Evolutionary conservation across 345 rosid species (phyloP).

Genomic region (Citrus sinensis): DVS_A1.0 CM039168.1:26237501-26238000

Average conservation of each 20-base stretch:
- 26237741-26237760: constrained; percentile 65
- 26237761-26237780: constrained; percentile 45
- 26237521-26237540: constrained; percentile 17
- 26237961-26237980: not conserved
- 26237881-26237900: too few species aligned
- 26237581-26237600: not conserved
- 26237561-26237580: not conserved
- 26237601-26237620: not conserved
- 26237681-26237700: constrained; percentile 40
- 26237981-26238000: constrained; percentile 35
- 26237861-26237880: not conserved
- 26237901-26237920: not conserved
- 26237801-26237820: not conserved
- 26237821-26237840: not conserved
- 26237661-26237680: constrained; percentile 38
- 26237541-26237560: constrained; percentile 16
- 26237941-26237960: not conserved
- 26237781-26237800: constrained; percentile 20
- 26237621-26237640: constrained; percentile 38
- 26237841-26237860: not conserved
- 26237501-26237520: constrained; percentile 19
- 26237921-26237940: not conserved
- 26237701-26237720: constrained; percentile 20
- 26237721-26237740: too few species aligned
- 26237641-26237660: constrained; percentile 41